phyloP scores from a whole-genome alignment of 352 stramenopile genomes.

The Globisporangium acanthophoron region DNA sequence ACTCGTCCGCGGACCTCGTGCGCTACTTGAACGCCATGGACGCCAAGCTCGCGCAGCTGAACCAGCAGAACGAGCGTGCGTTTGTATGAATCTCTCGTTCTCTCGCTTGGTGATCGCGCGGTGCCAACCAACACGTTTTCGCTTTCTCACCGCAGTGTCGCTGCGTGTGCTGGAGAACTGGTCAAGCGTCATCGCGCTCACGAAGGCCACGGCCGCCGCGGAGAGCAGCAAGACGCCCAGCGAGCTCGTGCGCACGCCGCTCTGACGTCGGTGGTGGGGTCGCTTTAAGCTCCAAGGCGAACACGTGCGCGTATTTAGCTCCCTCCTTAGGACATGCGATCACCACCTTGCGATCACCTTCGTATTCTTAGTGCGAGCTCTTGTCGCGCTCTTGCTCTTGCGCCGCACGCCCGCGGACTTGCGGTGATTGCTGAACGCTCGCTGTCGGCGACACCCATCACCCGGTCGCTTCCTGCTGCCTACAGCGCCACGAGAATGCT shows the following conservation, averaged over 20 bases:
- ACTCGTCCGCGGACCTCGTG: constrained; percentile 73
- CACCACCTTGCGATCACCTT: too few relatives aligned
- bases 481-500: neutral
- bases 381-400: too few relatives aligned
- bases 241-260: constrained; percentile 56
- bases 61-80: constrained; percentile 79
- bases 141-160: constrained; percentile 34
- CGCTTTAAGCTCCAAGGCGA: neutral
- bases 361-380: neutral
- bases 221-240: constrained; percentile 30
- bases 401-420: too few relatives aligned
- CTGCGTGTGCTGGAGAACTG: constrained; percentile 79
- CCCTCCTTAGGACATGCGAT: too few relatives aligned
- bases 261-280: neutral
- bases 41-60: constrained; percentile 65
- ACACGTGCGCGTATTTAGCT: neutral
- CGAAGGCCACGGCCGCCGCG: constrained; percentile 36
- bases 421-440: neutral
- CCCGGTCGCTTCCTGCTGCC: neutral
- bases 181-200: constrained; percentile 73
- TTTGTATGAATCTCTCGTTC: constrained; percentile 1
- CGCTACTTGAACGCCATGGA: constrained; percentile 73
- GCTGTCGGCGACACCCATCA: neutral
- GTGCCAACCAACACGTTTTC: neutral
- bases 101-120: neutral